Evolutionary conservation across 352 stramenopile genomes (phyloP).

Genomic region (Phytophthora uliginosa): DNA sequence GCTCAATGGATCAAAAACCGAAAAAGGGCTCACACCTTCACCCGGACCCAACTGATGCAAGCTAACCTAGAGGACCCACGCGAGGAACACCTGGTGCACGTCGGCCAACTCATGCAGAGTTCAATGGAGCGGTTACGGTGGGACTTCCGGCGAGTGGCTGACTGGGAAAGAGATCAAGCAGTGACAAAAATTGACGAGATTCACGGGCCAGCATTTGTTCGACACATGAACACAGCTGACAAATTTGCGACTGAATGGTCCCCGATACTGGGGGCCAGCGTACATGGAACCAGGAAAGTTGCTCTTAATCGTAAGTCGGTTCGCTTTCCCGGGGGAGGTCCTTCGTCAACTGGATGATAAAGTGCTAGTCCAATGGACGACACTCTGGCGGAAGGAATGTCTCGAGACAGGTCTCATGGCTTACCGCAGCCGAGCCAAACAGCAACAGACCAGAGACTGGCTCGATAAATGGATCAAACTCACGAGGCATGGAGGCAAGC

Average conservation of each 20-base stretch:
- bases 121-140: not conserved
- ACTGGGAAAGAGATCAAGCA: constrained; percentile 9
- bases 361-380: too few relatives aligned
- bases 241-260: not conserved
- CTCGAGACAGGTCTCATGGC: too few relatives aligned
- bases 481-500: too few relatives aligned
- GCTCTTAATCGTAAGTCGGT: too few relatives aligned
- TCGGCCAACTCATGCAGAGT: not conserved
- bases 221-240: not conserved
- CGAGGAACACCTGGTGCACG: not conserved
- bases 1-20: not conserved
- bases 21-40: not conserved
- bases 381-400: too few relatives aligned
- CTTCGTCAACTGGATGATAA: too few relatives aligned
- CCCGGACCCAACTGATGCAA: not conserved
- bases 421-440: too few relatives aligned
- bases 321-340: too few relatives aligned
- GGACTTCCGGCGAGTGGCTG: not conserved
- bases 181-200: not conserved
- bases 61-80: not conserved
- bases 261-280: not conserved
- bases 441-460: too few relatives aligned
- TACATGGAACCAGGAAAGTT: too few relatives aligned
- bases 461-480: too few relatives aligned
- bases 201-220: not conserved